Evolutionary conservation across 139 green algal genomes (phyloP).

Genomic region (Picochlorum sp.): DNA sequence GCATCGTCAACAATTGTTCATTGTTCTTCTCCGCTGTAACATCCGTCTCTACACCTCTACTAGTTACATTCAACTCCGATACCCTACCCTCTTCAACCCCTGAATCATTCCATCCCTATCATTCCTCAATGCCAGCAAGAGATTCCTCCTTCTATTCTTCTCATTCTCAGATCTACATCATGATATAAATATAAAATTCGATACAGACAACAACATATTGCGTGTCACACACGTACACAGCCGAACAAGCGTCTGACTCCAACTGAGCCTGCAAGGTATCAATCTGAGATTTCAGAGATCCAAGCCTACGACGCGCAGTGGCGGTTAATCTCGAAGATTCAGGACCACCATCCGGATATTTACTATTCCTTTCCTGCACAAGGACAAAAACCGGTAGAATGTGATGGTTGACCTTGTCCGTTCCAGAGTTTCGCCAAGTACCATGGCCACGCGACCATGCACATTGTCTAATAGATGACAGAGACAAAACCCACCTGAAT

Average conservation of each 20-base stretch:
- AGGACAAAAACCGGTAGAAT: not conserved
- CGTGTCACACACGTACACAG: constrained; percentile 43
- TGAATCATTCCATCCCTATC: constrained; percentile 68
- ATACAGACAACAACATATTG: not conserved
- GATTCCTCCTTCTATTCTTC: constrained; percentile 64
- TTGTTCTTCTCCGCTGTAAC: constrained; percentile 56
- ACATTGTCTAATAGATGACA: not conserved
- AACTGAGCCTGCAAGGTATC: constrained; percentile 55
- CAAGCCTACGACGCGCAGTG: constrained; percentile 66
- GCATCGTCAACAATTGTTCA: constrained; percentile 52
- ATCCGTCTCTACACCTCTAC: constrained; percentile 42
- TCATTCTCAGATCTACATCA: constrained; percentile 67
- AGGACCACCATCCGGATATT: constrained; percentile 48
- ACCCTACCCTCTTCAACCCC: constrained; percentile 45
- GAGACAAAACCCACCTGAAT: constrained; percentile 55
- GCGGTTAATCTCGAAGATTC: constrained; percentile 74
- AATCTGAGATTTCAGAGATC: constrained; percentile 51
- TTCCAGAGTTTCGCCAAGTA: not conserved
- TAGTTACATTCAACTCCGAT: not conserved
- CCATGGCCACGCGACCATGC: not conserved
- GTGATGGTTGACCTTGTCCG: not conserved
- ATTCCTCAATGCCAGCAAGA: constrained; percentile 52
- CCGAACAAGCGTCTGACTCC: constrained; percentile 34
- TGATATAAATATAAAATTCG: not conserved
- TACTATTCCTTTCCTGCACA: constrained; percentile 67